Evolutionary conservation across 257 asterid genomes (phyloP).

Genomic region (Solanum sparsipilum): DNA sequence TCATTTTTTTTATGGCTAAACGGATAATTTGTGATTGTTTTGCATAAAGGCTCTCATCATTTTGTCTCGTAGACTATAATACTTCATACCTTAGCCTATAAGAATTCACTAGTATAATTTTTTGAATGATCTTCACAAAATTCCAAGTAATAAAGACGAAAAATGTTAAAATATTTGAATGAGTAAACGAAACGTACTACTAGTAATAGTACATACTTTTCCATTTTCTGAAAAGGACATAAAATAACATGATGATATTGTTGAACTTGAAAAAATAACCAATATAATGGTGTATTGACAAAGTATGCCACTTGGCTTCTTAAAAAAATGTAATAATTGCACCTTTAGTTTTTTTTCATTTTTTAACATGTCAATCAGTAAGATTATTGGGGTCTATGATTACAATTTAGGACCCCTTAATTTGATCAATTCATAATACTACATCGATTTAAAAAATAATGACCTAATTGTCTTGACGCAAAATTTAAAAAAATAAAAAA

Average conservation of each 20-base stretch:
- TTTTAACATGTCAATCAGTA: not conserved
- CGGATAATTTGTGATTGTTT: not conserved
- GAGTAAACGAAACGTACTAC: not conserved
- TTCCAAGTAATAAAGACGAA: not conserved
- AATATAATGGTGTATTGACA: not conserved
- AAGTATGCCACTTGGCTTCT: not conserved
- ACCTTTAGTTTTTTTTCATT: not conserved
- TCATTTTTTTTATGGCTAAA: no score
- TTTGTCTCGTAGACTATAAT: not conserved
- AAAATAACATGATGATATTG: not conserved
- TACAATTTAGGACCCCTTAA: not conserved
- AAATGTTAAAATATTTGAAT: not conserved
- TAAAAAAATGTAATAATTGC: not conserved
- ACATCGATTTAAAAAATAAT: no score
- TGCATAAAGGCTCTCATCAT: not conserved
- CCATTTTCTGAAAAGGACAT: not conserved
- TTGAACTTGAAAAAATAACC: not conserved
- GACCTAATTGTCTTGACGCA: no score
- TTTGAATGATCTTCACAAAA: not conserved
- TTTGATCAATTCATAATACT: not conserved
- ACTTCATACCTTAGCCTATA: not conserved
- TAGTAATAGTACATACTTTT: not conserved
- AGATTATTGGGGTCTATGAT: not conserved
- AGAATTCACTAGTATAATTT: not conserved
- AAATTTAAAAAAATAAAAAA: no score